Evolutionary conservation across 257 asterid genomes (phyloP), one percentile per base, ranked within the genome.

Genomic region (Leonotis leonurus): DNA sequence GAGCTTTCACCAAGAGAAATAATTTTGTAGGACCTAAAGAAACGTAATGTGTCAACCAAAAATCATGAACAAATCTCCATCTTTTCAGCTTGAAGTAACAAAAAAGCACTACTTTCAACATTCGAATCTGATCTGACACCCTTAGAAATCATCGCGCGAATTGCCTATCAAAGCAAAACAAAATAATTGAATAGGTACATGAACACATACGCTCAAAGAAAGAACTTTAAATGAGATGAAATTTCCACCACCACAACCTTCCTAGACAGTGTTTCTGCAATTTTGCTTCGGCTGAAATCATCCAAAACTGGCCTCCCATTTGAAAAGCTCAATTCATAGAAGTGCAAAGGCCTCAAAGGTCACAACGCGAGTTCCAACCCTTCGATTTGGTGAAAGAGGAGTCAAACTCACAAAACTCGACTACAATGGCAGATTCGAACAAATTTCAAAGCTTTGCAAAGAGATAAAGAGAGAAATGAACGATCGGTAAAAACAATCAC

Each of bases 1-100:
- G 95, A 75, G 96, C 96, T 85, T 82, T 77, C 78, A 85, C 94
- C 74, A 92, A 60, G 73, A 92, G 79, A 75, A 85, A 89, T 70
- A 92, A 71, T 75, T 89, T 92, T 9, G 91, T 78, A 1, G 96
- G 88, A 70, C 98, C 98, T 91, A 68, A 45, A 56, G 49, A 74
- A 53, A 73, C 57, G 54, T 16, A 55, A 66, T 25, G 46, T 43
- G 54, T 29, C 52, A 36, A 61, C 45, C 11, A 52, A 45, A 45
- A 29, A 44, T 53, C 40, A 46, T 3, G 30, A 21, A 35, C 64
- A 30, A 17, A 60, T 48, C 55, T 8, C 40, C 60, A 61, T 20
- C 40, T 51, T 48, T n/a, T 27, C 13, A 55, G 48, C 49, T 62
- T 43, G 6, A 57, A 30, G 65, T 43, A 26, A 60, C 27, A 25